Conservation (phyloP, 176 grass and related monocot genomes). For the Avena sativa region DNA sequence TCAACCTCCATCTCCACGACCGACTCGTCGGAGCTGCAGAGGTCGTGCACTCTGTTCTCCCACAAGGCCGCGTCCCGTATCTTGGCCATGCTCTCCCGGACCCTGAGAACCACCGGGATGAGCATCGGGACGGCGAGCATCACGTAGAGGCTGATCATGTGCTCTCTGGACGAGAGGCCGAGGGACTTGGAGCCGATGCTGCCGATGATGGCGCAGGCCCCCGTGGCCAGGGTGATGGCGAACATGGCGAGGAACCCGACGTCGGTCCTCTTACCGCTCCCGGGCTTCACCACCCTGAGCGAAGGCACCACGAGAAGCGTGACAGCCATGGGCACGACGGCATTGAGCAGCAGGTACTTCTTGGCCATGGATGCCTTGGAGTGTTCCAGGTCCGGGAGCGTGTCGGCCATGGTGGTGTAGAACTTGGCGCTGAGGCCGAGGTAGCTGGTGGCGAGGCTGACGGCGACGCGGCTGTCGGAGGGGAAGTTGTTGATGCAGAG, state of each 20-base stretch:
- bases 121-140: conserved; percentile 65
- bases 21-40: conserved; percentile 47
- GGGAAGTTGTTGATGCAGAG: conserved; percentile 89
- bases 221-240: conserved; percentile 76
- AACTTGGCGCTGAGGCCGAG: conserved; percentile 91
- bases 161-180: conserved; percentile 52
- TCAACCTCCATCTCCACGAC: conserved; percentile 34
- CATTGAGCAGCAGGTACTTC: conserved; percentile 88
- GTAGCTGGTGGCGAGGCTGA: conserved; percentile 87
- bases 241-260: conserved; percentile 78
- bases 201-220: conserved; percentile 69
- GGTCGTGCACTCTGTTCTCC: conserved; percentile 75
- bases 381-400: conserved; percentile 32
- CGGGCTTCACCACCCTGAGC: conserved; percentile 53
- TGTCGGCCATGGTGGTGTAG: conserved; percentile 66
- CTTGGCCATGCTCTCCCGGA: conserved; percentile 53
- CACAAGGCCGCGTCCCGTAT: conserved; percentile 51
- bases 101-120: conserved; percentile 57
- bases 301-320: conserved; percentile 59
- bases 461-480: conserved; percentile 70
- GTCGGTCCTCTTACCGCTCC: neutral
- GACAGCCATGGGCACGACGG: conserved; percentile 68
- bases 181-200: conserved; percentile 64
- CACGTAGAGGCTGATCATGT: conserved; percentile 71
- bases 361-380: conserved; percentile 45